A percentile compares a stretch with the other conserved stretches of the same genome.
These are phyloP conservation scores for Moricandia arvensis DNA, from an alignment of 345 rosid species.

Conservation along the genomic window DNA sequence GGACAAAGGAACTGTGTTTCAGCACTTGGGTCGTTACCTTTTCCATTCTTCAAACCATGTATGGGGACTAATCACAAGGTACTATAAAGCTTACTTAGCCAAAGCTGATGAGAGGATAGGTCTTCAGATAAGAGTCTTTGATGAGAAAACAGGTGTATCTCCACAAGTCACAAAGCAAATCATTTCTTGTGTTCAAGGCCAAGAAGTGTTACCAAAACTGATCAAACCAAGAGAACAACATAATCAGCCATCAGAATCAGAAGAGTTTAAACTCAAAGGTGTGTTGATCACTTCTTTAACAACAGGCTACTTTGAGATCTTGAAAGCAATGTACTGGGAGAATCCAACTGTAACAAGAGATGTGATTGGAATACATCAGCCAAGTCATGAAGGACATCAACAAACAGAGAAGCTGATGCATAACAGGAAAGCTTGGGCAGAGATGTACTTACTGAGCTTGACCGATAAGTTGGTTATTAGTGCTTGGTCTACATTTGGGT, in stretches of 20 bases:
- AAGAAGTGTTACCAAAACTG: constrained; percentile 52
- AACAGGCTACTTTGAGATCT: constrained; percentile 53
- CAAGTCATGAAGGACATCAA: constrained; percentile 73
- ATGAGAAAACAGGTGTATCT: constrained; percentile 46
- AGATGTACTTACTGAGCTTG: constrained; percentile 65
- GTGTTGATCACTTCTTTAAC: constrained; percentile 58
- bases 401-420: constrained; percentile 55
- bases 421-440: constrained; percentile 73
- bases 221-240: constrained; percentile 24
- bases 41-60: constrained; percentile 64
- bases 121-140: constrained; percentile 64
- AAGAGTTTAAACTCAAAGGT: constrained; percentile 44
- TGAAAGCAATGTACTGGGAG: constrained; percentile 59
- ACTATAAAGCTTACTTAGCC: constrained; percentile 56
- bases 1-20: constrained; percentile 55
- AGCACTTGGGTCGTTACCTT: constrained; percentile 64
- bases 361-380: constrained; percentile 54
- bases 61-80: constrained; percentile 72
- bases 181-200: constrained; percentile 46
- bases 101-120: constrained; percentile 69
- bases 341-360: constrained; percentile 59
- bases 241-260: constrained; percentile 17
- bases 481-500: constrained; percentile 77
- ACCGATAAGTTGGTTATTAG: constrained; percentile 59
- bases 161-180: constrained; percentile 55